phyloP scores from a whole-genome alignment of 2,329 filamentous ascomycete genomes.

The Phialocephala sp. region DNA sequence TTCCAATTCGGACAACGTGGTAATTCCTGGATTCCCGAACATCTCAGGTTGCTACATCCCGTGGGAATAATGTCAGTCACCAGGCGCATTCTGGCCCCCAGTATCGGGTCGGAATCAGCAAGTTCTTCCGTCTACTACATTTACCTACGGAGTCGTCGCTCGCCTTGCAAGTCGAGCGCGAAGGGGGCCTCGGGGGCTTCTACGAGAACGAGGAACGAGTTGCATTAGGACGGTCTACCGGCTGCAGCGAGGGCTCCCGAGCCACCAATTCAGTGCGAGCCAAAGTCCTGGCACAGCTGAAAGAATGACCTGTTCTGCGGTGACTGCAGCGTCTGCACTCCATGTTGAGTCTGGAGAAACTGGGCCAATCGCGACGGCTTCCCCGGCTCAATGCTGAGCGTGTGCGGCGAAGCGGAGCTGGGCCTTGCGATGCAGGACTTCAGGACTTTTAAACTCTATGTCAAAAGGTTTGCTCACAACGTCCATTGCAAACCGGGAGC shows the following conservation, averaged over 20 bases:
- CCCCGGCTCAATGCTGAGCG: slow-evolving; percentile 5
- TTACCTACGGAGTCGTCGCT: not conserved
- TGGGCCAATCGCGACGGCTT: slow-evolving; percentile 5
- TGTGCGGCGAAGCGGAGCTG: slow-evolving; percentile 12
- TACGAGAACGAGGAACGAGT: not conserved
- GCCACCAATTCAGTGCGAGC: slow-evolving; percentile 19
- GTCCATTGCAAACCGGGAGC: not conserved
- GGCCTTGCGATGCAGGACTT: slow-evolving; percentile 16
- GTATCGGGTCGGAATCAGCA: not conserved
- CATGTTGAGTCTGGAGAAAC: slow-evolving; percentile 7
- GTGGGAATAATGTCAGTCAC: not conserved
- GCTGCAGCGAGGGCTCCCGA: slow-evolving; percentile 16
- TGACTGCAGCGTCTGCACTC: slow-evolving; percentile 15
- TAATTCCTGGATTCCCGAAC: not conserved
- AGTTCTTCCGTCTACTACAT: not conserved
- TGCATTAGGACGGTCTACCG: slow-evolving; percentile 12
- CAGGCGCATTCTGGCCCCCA: not conserved
- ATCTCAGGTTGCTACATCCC: no score
- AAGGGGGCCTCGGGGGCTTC: not conserved
- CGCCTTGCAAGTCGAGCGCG: not conserved
- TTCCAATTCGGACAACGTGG: not conserved
- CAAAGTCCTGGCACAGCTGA: slow-evolving; percentile 27
- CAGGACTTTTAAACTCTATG: slow-evolving; percentile 11
- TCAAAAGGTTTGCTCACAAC: slow-evolving; percentile 5
- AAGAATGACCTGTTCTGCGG: slow-evolving; percentile 15